phyloP scores from a whole-genome alignment of 768 basidiomycete genomes.

The Cyclocybe cylindracea region DNA sequence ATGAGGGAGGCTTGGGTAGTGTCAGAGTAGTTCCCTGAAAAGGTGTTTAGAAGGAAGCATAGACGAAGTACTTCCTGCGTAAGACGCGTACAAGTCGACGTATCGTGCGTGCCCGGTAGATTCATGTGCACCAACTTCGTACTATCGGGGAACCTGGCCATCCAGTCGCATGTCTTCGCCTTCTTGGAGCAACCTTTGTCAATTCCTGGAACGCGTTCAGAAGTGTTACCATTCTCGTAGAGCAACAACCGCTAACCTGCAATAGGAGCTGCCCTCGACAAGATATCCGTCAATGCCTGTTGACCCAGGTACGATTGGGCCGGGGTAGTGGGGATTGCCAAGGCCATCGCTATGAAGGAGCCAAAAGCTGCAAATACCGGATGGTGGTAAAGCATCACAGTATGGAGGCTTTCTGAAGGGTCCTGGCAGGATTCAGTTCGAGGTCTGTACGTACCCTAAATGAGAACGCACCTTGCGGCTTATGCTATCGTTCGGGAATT shows the following conservation, averaged over 20 bases:
- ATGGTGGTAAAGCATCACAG: background rate
- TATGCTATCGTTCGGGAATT: background rate
- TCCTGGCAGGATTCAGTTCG: too few relatives aligned
- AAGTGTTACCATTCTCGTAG: background rate
- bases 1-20: conserved; percentile 30
- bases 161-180: conserved; percentile 43
- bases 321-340: too few relatives aligned
- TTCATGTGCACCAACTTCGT: conserved; percentile 49
- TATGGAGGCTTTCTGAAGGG: too few relatives aligned
- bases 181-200: conserved; percentile 19
- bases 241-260: conserved; percentile 12
- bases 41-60: background rate
- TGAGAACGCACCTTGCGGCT: too few relatives aligned
- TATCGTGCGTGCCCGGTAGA: conserved; percentile 54
- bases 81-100: conserved; percentile 39
- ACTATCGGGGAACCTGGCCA: conserved; percentile 42
- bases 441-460: too few relatives aligned
- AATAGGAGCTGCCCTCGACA: conserved; percentile 24
- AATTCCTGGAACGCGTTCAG: conserved; percentile 22
- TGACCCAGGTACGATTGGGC: conserved; percentile 15
- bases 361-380: background rate
- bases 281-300: conserved; percentile 23
- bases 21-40: conserved; percentile 45
- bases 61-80: background rate
- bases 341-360: background rate